Conservation (phyloP, 148 eudicot genomes). For the Rhododendron griersonianum region DNA sequence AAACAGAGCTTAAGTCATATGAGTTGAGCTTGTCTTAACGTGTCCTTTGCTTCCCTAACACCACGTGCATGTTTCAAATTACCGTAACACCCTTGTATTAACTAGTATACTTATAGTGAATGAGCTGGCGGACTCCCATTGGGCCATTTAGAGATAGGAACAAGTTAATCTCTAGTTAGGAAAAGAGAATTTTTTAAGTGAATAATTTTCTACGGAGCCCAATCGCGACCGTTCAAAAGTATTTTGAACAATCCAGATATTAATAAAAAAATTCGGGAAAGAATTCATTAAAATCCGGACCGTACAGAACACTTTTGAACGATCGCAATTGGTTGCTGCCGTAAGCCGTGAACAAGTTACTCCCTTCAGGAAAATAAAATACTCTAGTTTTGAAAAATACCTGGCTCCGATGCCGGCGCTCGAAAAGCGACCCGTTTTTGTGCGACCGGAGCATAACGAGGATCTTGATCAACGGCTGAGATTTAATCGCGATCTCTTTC, state of each 20-base stretch:
- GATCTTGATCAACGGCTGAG: slow-evolving; percentile 36
- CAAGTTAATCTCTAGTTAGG: neutral
- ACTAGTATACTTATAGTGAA: neutral
- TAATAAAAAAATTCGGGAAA: no score
- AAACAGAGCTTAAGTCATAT: no score
- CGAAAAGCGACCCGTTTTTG: slow-evolving; percentile 41
- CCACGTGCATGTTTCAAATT: neutral
- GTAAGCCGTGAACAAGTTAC: no score
- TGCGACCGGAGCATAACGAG: slow-evolving; percentile 32
- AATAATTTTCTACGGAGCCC: rapidly evolving
- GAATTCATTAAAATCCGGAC: rapidly evolving
- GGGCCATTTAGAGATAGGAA: neutral
- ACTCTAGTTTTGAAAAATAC: slow-evolving; percentile 7
- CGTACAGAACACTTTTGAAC: no score
- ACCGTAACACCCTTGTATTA: neutral
- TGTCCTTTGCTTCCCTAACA: neutral
- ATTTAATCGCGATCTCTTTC: slow-evolving; percentile 23
- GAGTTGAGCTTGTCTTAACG: neutral
- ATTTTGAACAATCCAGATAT: rapidly evolving
- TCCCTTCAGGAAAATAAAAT: neutral
- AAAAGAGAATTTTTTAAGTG: no score
- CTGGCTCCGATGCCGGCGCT: slow-evolving; percentile 42
- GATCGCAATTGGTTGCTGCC: rapidly evolving
- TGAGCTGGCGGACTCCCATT: neutral
- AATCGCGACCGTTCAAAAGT: no score